Conservation (phyloP, 495 filamentous ascomycete genomes). For the Filosporella fistucella region DNA sequence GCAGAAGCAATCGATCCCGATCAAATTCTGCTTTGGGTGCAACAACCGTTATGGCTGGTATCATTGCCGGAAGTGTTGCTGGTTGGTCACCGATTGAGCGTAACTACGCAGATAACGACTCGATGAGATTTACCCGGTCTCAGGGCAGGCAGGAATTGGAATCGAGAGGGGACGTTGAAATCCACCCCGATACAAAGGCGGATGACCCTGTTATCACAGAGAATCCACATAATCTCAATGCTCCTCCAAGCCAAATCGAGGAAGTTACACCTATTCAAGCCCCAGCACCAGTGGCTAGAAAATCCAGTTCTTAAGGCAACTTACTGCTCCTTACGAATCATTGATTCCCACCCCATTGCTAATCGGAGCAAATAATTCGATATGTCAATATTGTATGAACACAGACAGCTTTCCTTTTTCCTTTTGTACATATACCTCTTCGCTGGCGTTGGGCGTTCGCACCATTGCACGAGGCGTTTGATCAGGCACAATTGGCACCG, state of each 20-base stretch:
- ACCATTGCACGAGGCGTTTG: too few relatives aligned
- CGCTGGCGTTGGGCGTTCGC: not conserved
- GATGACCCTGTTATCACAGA: constrained; percentile 51
- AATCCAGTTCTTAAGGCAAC: constrained; percentile 5
- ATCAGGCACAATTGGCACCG: too few relatives aligned
- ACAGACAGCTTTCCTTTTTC: constrained; percentile 9
- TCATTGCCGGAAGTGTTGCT: constrained; percentile 78
- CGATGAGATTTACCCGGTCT: constrained; percentile 38
- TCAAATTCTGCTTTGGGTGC: constrained; percentile 85
- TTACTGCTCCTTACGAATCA: not conserved
- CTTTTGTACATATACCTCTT: constrained; percentile 6
- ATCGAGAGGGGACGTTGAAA: constrained; percentile 41
- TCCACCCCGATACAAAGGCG: constrained; percentile 21
- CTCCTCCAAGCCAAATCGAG: constrained; percentile 54
- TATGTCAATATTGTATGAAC: constrained; percentile 18
- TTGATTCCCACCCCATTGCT: not conserved
- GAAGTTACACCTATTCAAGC: constrained; percentile 17
- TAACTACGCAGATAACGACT: constrained; percentile 42
- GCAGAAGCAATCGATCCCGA: constrained; percentile 67
- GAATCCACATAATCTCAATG: constrained; percentile 34
- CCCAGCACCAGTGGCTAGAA: not conserved
- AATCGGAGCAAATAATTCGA: not conserved
- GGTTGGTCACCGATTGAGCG: constrained; percentile 86
- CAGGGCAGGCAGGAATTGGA: constrained; percentile 42
- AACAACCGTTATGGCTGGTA: constrained; percentile 80